Conservation (phyloP, 768 basidiomycete species). For the Boletus sp. region DNA sequence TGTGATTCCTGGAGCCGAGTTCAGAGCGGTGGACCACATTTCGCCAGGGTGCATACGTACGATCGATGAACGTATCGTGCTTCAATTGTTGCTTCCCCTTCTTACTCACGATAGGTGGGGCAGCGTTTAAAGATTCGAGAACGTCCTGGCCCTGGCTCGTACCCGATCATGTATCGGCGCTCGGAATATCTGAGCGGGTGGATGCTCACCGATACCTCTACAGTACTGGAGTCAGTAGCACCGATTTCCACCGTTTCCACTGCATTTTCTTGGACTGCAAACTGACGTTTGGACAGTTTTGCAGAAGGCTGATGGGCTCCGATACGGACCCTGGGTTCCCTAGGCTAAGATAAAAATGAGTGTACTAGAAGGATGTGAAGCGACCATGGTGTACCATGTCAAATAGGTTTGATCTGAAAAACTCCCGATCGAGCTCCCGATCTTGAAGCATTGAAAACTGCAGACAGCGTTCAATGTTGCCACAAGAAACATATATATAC, state of each 20-base stretch:
- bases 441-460: not conserved
- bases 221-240: constrained; percentile 22
- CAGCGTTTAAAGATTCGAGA: constrained; percentile 34
- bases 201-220: constrained; percentile 41
- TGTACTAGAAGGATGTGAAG: not conserved
- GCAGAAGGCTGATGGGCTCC: constrained; percentile 53
- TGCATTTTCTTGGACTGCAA: constrained; percentile 48
- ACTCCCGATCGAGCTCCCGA: not conserved
- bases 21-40: not conserved
- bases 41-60: constrained; percentile 35
- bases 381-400: constrained; percentile 21
- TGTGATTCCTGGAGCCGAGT: constrained; percentile 42
- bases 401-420: not conserved
- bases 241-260: constrained; percentile 51
- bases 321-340: constrained; percentile 40
- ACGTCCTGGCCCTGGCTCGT: constrained; percentile 44
- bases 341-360: constrained; percentile 30
- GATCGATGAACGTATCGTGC: constrained; percentile 66
- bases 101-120: constrained; percentile 44
- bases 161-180: not conserved
- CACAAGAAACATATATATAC: not conserved
- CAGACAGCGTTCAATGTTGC: not conserved
- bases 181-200: not conserved
- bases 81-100: constrained; percentile 67
- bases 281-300: constrained; percentile 46